These are phyloP conservation scores for Monosporascus sp. DNA, from an alignment of 2,329 filamentous ascomycete species.

Conservation along the genomic window DNA sequence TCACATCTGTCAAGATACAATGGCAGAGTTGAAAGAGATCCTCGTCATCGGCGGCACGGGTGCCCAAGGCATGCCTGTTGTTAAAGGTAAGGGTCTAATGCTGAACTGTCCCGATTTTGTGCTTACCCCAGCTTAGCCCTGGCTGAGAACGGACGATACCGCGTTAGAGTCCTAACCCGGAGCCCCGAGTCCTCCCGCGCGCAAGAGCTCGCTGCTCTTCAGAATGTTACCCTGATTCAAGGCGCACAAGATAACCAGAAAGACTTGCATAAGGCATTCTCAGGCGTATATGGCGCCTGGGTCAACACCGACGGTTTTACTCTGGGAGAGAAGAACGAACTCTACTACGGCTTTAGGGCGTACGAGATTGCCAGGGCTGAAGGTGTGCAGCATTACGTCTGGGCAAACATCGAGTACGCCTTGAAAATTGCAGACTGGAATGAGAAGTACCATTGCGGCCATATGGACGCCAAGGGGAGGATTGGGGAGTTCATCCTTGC, in stretches of 20 bases:
- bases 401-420: slow-evolving; percentile 43
- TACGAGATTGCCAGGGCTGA: slow-evolving; percentile 38
- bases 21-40: no score
- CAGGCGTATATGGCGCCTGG: slow-evolving; percentile 42
- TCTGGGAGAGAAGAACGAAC: slow-evolving; percentile 45
- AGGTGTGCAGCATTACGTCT: slow-evolving; percentile 37
- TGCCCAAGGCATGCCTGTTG: slow-evolving; percentile 44
- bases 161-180: slow-evolving; percentile 41
- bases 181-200: slow-evolving; percentile 35
- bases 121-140: no score
- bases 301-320: slow-evolving; percentile 52
- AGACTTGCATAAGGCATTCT: slow-evolving; percentile 37
- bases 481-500: slow-evolving; percentile 38
- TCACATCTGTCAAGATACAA: no score
- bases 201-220: slow-evolving; percentile 26
- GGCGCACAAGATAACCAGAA: no score
- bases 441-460: slow-evolving; percentile 30
- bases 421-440: slow-evolving; percentile 26
- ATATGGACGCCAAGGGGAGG: slow-evolving; percentile 43
- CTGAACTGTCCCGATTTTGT: no score
- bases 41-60: slow-evolving; percentile 43
- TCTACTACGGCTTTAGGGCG: slow-evolving; percentile 39
- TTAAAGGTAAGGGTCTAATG: slow-evolving; percentile 11
- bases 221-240: no score
- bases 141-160: slow-evolving; percentile 24